Evolutionary conservation across 2,329 filamentous ascomycete species (phyloP).

Genomic region (Monosporascus sp.): DNA sequence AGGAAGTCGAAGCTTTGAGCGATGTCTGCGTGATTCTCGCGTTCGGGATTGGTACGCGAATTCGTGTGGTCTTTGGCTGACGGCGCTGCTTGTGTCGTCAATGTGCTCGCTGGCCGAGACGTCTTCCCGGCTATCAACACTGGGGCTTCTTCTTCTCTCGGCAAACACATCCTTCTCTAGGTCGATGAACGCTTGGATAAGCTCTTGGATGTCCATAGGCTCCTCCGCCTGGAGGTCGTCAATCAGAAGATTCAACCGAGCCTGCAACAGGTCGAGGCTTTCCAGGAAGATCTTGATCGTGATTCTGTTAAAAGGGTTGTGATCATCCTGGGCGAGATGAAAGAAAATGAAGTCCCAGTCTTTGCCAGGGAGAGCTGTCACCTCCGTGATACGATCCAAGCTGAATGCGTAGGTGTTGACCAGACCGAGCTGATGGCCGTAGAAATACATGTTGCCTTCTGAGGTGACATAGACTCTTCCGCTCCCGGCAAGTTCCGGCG

Average conservation of each 20-base stretch:
- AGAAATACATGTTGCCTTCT: slow-evolving; percentile 80
- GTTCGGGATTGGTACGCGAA: slow-evolving; percentile 31
- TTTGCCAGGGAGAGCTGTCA: slow-evolving; percentile 81
- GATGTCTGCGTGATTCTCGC: slow-evolving; percentile 30
- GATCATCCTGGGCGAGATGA: slow-evolving; percentile 60
- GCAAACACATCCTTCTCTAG: slow-evolving; percentile 61
- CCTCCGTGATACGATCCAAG: slow-evolving; percentile 74
- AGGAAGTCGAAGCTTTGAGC: slow-evolving; percentile 75
- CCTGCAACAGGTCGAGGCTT: slow-evolving; percentile 73
- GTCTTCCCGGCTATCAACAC: slow-evolving; percentile 89
- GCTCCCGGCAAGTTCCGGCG: slow-evolving; percentile 52
- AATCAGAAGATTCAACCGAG: slow-evolving; percentile 78
- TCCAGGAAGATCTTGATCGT: slow-evolving; percentile 93
- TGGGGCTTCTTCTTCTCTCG: slow-evolving; percentile 59
- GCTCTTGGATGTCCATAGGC: slow-evolving; percentile 60
- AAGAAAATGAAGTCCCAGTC: slow-evolving; percentile 92
- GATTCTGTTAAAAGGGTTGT: slow-evolving; percentile 63
- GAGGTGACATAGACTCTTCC: slow-evolving; percentile 83
- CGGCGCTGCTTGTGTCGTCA: slow-evolving; percentile 48
- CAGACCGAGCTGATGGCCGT: slow-evolving; percentile 88
- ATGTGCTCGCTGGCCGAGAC: slow-evolving; percentile 54
- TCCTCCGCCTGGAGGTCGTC: slow-evolving; percentile 71
- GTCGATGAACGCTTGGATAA: slow-evolving; percentile 67
- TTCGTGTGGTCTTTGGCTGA: slow-evolving; percentile 27
- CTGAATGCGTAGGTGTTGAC: slow-evolving; percentile 76